These are phyloP conservation scores for Curvularia lunata DNA, from an alignment of 2,329 filamentous ascomycete genomes.

Conservation along the genomic window DNA sequence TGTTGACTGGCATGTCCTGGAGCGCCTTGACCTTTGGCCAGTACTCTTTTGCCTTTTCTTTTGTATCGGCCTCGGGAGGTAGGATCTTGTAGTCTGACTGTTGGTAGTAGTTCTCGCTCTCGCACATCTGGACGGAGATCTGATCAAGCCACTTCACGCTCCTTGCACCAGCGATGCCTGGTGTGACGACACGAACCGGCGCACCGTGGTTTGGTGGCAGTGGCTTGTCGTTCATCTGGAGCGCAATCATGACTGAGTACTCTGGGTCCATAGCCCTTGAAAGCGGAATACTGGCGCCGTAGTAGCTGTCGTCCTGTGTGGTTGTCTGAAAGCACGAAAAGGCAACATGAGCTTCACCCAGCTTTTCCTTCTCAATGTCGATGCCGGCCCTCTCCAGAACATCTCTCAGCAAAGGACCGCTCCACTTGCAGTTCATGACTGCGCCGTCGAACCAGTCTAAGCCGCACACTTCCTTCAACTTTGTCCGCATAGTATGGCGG, in stretches of 20 bases:
- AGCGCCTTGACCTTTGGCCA: constrained; percentile 60
- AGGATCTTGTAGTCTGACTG: constrained; percentile 66
- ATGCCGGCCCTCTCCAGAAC: constrained; percentile 58
- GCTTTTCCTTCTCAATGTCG: constrained; percentile 37
- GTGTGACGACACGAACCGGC: constrained; percentile 60
- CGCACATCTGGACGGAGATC: constrained; percentile 58
- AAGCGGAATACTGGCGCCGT: constrained; percentile 61
- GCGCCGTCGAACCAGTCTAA: constrained; percentile 67
- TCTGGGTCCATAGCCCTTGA: constrained; percentile 30
- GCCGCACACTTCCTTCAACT: constrained; percentile 64
- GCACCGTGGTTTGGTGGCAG: constrained; percentile 59
- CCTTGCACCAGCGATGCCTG: constrained; percentile 60
- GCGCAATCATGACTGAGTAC: constrained; percentile 31
- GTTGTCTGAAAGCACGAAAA: constrained; percentile 61
- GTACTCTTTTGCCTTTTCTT: constrained; percentile 58
- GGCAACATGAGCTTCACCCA: constrained; percentile 57
- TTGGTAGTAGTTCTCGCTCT: constrained; percentile 64
- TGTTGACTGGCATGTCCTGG: constrained; percentile 64
- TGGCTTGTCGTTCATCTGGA: constrained; percentile 58
- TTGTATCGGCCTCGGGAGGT: constrained; percentile 58
- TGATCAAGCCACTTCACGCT: constrained; percentile 64
- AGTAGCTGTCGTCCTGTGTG: constrained; percentile 65
- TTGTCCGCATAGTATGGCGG: constrained; percentile 66
- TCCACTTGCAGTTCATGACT: constrained; percentile 66
- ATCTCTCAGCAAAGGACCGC: constrained; percentile 58